A percentile compares a stretch with the other conserved stretches of the same genome.
These are phyloP conservation scores for Penicillium sp. DNA, from an alignment of 2,329 filamentous ascomycete species.

Conservation along the genomic window DNA sequence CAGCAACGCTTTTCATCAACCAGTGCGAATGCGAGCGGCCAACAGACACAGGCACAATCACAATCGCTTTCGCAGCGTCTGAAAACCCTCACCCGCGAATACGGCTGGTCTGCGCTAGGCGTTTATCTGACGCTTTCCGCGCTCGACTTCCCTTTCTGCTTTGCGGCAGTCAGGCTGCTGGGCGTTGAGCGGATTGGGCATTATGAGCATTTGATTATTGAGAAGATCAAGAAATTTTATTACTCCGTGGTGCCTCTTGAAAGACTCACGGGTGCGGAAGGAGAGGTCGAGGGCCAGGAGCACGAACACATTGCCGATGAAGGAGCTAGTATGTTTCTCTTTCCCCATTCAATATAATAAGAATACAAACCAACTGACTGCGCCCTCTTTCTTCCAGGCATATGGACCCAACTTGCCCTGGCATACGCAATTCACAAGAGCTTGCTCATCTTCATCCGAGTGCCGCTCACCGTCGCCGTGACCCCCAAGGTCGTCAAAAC, in stretches of 20 bases:
- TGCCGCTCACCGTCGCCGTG: constrained; percentile 84
- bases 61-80: constrained; percentile 65
- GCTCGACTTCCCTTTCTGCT: constrained; percentile 93
- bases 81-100: constrained; percentile 82
- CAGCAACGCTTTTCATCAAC: constrained; percentile 12
- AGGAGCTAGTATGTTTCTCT: constrained; percentile 64
- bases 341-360: not conserved
- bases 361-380: constrained; percentile 6
- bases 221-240: constrained; percentile 28
- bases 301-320: constrained; percentile 56
- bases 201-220: constrained; percentile 43
- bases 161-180: constrained; percentile 75
- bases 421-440: constrained; percentile 98
- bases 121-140: constrained; percentile 81
- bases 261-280: constrained; percentile 10
- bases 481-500: constrained; percentile 92
- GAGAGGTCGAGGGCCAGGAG: constrained; percentile 16
- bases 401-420: constrained; percentile 82
- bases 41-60: constrained; percentile 21
- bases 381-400: constrained; percentile 42
- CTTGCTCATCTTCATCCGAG: constrained; percentile 83
- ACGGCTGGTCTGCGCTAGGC: constrained; percentile 90
- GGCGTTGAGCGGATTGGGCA: constrained; percentile 80
- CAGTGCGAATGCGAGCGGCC: not conserved
- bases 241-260: constrained; percentile 16